Evolutionary conservation across 371 early-diverging fungal species (phyloP), one percentile per base, ranked within the genome.

Genomic region (Syncephalastrum sp.): DNA sequence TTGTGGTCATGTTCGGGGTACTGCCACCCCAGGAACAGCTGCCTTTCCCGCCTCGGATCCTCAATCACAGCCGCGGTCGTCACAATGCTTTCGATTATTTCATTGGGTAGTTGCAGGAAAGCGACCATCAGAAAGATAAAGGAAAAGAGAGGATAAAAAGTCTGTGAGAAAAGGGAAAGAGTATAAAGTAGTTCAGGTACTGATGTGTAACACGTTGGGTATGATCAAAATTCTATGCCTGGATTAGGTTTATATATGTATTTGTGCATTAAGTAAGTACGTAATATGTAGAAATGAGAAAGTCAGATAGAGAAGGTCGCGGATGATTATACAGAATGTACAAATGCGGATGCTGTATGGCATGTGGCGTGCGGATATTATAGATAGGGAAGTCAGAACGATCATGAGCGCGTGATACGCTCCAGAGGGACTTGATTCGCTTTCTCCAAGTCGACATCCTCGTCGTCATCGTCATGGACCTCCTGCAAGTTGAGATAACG

Each of bases 1-100:
- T 27, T 33, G 38, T 71, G 69, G 14, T 59, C 54, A 42, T 75
- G 61, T 21, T 69, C 68, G 10, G 79, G 79, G 58, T 75, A 75
- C 2, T 54, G 54, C 79, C 79, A 79, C 10, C 75, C 69, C 10
- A 68, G 53, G 29, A 79, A 71, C 8, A 33, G 38, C 8, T 33
- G 38, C 38, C 8, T 33, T 33, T 33, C 38, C 38, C 38, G 38
- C 21, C 67, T 61, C 5, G 57, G 46, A 1, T 60, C 53, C 14
- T 60, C 63, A 12, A 47, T 47, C 13, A 43, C 49, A 13, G 74
- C 51, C 5, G 72, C 56, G 16, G 58, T 49, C 38, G 58, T 46
- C 17, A 77, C 63, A 25, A 77, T 72, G 5, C n/a, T 5, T 44
- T 72, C 64, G 13, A 77, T 41, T 23, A 77, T 59, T 64, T 77